A percentile compares a stretch with the other conserved stretches of the same genome.
Conservation (phyloP, 2,329 filamentous ascomycete genomes). For the Exophiala spinifera region DNA sequence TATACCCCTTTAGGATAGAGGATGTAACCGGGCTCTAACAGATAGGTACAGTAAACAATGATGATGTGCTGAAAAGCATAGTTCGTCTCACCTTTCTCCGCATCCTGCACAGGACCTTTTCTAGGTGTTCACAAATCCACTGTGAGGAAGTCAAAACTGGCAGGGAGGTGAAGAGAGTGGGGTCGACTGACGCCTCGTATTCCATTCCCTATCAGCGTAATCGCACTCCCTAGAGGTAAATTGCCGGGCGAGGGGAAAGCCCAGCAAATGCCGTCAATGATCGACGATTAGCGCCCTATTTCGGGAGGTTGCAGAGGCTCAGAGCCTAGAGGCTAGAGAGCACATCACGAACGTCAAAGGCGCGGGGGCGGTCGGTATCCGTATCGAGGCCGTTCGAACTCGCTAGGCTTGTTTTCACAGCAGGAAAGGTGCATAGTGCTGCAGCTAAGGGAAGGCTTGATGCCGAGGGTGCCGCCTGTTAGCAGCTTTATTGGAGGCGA, state of each 20-base stretch:
- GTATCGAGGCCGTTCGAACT: background rate
- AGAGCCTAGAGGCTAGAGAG: no score
- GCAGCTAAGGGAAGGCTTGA: slow-evolving; percentile 18
- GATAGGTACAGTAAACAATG: slow-evolving; percentile 10
- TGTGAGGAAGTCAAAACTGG: no score
- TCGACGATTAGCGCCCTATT: slow-evolving; percentile 20
- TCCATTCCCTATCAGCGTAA: background rate
- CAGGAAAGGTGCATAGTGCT: background rate
- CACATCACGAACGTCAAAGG: slow-evolving; percentile 11
- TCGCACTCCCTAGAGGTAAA: background rate
- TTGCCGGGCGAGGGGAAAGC: background rate
- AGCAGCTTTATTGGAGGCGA: slow-evolving; percentile 1
- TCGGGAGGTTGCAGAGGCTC: slow-evolving; percentile 3
- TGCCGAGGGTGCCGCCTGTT: slow-evolving; percentile 1
- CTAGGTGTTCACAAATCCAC: background rate
- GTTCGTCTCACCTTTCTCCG: background rate
- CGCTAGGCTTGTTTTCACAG: slow-evolving; percentile 5
- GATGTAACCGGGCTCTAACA: background rate
- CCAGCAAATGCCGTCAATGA: slow-evolving; percentile 9
- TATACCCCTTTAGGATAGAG: background rate
- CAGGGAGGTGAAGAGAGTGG: background rate
- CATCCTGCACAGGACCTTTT: slow-evolving; percentile 1
- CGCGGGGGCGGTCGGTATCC: background rate
- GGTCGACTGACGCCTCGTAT: background rate
- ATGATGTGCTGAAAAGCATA: slow-evolving; percentile 10